phyloP scores from a whole-genome alignment of 2,329 filamentous ascomycete genomes.

The Davidsoniella australis region DNA sequence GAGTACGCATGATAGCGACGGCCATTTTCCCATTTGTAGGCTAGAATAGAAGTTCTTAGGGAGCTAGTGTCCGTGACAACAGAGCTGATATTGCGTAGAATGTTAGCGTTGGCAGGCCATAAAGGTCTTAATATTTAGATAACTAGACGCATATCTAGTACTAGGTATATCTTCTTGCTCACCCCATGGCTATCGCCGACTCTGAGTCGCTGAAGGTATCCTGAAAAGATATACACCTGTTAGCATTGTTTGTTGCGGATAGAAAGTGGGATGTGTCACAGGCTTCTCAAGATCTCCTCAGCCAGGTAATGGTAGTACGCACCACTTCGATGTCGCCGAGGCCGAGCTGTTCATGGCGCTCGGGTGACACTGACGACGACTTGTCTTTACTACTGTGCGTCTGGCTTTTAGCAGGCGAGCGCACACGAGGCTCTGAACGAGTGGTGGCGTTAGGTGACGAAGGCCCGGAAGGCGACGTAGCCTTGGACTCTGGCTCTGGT shows the following conservation, averaged over 20 bases:
- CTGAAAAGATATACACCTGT: neutral
- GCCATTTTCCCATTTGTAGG: conserved; percentile 29
- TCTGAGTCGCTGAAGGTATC: neutral
- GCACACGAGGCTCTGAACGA: no score
- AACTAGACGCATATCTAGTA: neutral
- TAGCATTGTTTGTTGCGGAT: neutral
- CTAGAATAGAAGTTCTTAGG: conserved; percentile 24
- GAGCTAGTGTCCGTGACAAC: conserved; percentile 15
- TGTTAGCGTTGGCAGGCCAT: neutral
- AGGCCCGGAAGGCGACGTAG: no score
- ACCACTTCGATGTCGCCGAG: neutral
- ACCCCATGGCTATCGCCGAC: neutral
- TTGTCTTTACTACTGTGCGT: no score
- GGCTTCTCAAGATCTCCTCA: no score
- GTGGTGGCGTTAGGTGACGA: no score
- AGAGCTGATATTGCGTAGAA: neutral
- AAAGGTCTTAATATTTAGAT: neutral
- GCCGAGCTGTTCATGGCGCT: neutral
- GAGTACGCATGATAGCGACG: conserved; percentile 30
- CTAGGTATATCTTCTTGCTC: neutral
- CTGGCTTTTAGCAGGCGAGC: no score
- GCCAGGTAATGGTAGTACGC: neutral
- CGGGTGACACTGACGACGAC: neutral
- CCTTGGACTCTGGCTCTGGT: no score
- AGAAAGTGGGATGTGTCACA: neutral